Percentiles rank a stretch among this genome's conserved stretches.
These are phyloP conservation scores for Pseudotulostoma volvatum DNA, from an alignment of 495 filamentous ascomycete species.

Conservation along the genomic window DNA sequence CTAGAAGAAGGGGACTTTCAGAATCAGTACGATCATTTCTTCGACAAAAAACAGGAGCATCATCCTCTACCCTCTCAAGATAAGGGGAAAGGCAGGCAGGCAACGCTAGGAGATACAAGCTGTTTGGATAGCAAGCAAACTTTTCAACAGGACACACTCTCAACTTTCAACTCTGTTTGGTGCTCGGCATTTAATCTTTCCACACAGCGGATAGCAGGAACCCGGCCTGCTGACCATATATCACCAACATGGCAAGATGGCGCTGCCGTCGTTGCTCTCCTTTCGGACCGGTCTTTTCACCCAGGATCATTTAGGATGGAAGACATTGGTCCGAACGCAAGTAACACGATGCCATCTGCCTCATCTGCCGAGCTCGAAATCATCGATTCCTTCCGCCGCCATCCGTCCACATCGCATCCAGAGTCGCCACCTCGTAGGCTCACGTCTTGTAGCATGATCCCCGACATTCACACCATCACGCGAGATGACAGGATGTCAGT, in stretches of 20 bases:
- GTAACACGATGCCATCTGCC: constrained; percentile 9
- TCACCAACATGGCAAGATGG: constrained; percentile 16
- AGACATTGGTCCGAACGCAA: constrained; percentile 22
- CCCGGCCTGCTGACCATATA: background rate
- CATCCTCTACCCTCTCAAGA: background rate
- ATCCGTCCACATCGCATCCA: constrained; percentile 2
- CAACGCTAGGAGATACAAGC: background rate
- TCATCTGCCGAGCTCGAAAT: constrained; percentile 16
- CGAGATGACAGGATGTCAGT: too few relatives aligned
- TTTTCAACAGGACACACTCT: background rate
- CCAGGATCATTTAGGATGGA: constrained; percentile 34
- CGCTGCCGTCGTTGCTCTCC: constrained; percentile 29
- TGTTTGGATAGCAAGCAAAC: background rate
- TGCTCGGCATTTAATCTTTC: background rate
- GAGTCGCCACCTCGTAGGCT: constrained; percentile 5
- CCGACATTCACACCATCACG: constrained; percentile 27
- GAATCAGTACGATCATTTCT: constrained; percentile 3
- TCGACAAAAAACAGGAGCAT: background rate
- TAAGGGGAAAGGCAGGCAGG: background rate
- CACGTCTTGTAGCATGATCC: constrained; percentile 22
- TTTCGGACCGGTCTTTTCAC: constrained; percentile 36
- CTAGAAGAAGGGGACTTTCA: constrained; percentile 21
- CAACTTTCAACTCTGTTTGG: constrained; percentile 9
- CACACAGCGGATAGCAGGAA: background rate
- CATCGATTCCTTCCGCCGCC: constrained; percentile 22